These are phyloP conservation scores for Claviceps digitariae DNA, from an alignment of 2,329 filamentous ascomycete genomes.

Conservation along the genomic window DNA sequence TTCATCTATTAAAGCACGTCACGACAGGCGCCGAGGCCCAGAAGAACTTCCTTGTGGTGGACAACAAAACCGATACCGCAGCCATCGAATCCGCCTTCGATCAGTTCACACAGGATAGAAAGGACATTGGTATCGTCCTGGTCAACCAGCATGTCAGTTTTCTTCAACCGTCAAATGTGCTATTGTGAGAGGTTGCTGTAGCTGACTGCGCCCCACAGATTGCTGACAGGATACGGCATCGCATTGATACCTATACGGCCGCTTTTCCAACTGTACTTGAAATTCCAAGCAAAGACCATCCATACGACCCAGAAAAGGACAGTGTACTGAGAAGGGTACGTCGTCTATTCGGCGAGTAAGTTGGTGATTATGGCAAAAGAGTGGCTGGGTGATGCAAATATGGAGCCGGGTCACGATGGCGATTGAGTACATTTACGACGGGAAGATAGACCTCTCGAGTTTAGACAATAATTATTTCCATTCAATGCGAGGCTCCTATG, in stretches of 20 bases:
- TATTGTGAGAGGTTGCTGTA: neutral
- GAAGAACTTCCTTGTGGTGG: slow-evolving; percentile 97
- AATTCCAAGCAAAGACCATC: slow-evolving; percentile 97
- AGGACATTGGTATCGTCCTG: slow-evolving; percentile 90
- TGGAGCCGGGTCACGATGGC: neutral
- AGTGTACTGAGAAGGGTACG: slow-evolving; percentile 83
- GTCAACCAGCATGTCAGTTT: slow-evolving; percentile 88
- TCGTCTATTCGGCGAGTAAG: slow-evolving; percentile 53
- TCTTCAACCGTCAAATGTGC: neutral
- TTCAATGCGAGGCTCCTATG: neutral
- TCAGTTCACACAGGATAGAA: slow-evolving; percentile 73
- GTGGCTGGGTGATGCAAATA: neutral
- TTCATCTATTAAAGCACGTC: slow-evolving; percentile 58
- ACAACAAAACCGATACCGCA: slow-evolving; percentile 78
- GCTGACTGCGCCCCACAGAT: slow-evolving; percentile 41
- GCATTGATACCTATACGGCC: slow-evolving; percentile 81
- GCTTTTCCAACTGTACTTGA: slow-evolving; percentile 94
- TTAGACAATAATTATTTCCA: neutral
- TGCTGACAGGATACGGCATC: slow-evolving; percentile 82
- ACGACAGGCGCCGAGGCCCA: slow-evolving; percentile 76
- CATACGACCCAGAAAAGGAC: slow-evolving; percentile 97
- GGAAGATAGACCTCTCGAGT: neutral
- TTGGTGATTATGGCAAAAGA: neutral
- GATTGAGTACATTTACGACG: neutral
- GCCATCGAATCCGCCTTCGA: slow-evolving; percentile 86